Base-by-base conservation (phyloP, 202 grass and related monocot genomes). In the Panicum virgatum region DNA sequence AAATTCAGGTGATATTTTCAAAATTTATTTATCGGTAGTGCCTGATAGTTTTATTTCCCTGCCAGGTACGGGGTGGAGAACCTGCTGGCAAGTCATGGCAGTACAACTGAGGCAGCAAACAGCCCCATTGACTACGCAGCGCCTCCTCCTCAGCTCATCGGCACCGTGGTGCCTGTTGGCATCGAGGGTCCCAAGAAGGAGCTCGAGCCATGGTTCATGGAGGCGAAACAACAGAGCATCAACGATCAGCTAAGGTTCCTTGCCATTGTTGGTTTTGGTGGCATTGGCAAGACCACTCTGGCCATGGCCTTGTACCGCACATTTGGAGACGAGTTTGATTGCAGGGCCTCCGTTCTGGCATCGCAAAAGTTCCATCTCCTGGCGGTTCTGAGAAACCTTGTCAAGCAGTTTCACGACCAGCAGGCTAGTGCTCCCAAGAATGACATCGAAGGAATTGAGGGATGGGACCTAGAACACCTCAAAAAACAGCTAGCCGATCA, bases 211-310 rank as follows among this genome's bases (percentile, higher is more conserved):
- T 84, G 40, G 63, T 60, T 84, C 0, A 2, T 7, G 0, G 7
- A 23, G 0, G 16, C 15, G 44, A 15, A 4, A 12, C 18, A 38
- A 9, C 44, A 46, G 0, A 6, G 0, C 3, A 20, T 6, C 9
- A 1, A 50, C 10, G 2, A 34, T 6, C 1, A 36, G 7, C 20
- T 9, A 26, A 84, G 13, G 20, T 76, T 50, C 63, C 64, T 84
- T 1, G 62, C 51, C 5, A 84, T 84, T 50, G 19, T 50, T 0
- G 82, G 82, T 3, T 77, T 50, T 6, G 82, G 82, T 26, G 82
- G 82, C 19, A 50, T 84, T 27, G 82, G 82, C 13, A 84, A 83
- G 63, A 84, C 73, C 29, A 84, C 82, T 0, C 73, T 84, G 0
- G 82, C 82, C 63, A 37, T 50, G 72, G 73, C 15, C 2, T 1